phyloP scores from a whole-genome alignment of 371 early-diverging fungal species.

The Mucor irregularis region DNA sequence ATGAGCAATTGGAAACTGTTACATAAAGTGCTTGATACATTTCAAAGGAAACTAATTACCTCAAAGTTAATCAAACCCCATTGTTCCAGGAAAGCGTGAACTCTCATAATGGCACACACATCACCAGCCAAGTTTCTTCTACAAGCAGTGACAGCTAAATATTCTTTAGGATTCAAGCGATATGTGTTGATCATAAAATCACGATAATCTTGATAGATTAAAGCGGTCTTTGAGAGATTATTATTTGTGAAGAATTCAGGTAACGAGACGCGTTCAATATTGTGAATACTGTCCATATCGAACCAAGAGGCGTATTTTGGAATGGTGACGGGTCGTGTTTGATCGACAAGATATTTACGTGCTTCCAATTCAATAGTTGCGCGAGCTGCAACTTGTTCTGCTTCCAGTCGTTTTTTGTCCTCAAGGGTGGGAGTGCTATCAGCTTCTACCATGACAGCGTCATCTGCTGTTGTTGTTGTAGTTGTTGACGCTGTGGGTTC shows the following conservation, averaged over 20 bases:
- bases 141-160: slow-evolving; percentile 96
- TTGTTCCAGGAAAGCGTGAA: slow-evolving; percentile 98
- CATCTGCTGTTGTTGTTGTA: background rate
- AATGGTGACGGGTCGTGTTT: slow-evolving; percentile 74
- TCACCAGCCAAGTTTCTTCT: slow-evolving; percentile 95
- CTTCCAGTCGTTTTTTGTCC: background rate
- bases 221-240: slow-evolving; percentile 90
- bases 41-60: slow-evolving; percentile 47
- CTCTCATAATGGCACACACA: slow-evolving; percentile 96
- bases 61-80: slow-evolving; percentile 99
- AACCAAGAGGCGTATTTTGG: slow-evolving; percentile 97
- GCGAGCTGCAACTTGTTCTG: slow-evolving; percentile 15
- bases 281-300: slow-evolving; percentile 77
- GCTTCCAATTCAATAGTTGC: slow-evolving; percentile 68
- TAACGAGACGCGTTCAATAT: slow-evolving; percentile 88
- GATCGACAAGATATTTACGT: slow-evolving; percentile 68
- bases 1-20: too few relatives aligned
- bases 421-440: background rate
- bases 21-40: too few relatives aligned
- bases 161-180: slow-evolving; percentile 92
- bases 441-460: background rate
- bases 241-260: slow-evolving; percentile 95
- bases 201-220: slow-evolving; percentile 93
- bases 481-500: too few relatives aligned
- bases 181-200: slow-evolving; percentile 98